Percentiles rank a stretch among this genome's conserved stretches.
Conservation (phyloP, 2,329 filamentous ascomycete genomes). For the Aspergillus sp. region DNA sequence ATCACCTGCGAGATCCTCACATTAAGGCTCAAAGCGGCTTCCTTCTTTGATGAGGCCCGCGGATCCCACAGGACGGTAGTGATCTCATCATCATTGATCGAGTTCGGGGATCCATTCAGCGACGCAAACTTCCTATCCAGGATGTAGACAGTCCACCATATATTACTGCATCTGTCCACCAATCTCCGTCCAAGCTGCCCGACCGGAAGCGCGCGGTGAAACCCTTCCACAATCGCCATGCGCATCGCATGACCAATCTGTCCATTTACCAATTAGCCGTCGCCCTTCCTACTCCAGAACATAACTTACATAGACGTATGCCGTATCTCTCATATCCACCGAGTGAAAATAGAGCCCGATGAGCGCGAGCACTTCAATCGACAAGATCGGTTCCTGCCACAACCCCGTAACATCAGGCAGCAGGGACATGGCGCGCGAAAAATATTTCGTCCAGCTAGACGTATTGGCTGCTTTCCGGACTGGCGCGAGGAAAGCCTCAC, state of each 20-base stretch:
- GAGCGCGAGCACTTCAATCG: conserved; percentile 50
- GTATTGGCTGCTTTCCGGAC: conserved; percentile 34
- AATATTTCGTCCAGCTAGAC: conserved; percentile 43
- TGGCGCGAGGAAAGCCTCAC: conserved; percentile 49
- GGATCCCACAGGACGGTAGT: conserved; percentile 44
- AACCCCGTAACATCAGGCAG: conserved; percentile 40
- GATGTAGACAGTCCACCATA: conserved; percentile 58
- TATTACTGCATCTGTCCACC: conserved; percentile 49
- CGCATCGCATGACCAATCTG: conserved; percentile 57
- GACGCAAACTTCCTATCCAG: conserved; percentile 55
- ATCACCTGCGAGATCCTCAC: conserved; percentile 41
- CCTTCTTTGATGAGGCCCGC: conserved; percentile 29
- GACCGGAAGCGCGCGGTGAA: conserved; percentile 53
- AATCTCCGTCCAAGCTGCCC: conserved; percentile 44
- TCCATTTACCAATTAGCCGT: not conserved
- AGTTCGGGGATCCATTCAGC: conserved; percentile 52
- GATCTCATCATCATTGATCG: conserved; percentile 51
- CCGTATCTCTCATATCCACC: conserved; percentile 49
- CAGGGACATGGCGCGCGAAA: conserved; percentile 41
- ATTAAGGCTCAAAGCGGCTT: conserved; percentile 37
- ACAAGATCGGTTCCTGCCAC: conserved; percentile 40
- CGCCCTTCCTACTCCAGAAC: not conserved
- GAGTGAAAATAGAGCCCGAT: conserved; percentile 50
- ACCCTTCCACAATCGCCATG: conserved; percentile 50
- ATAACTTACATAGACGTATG: conserved; percentile 47